Evolutionary conservation across 352 stramenopile species (phyloP).

Genomic region (Albugo laibachii): DNA sequence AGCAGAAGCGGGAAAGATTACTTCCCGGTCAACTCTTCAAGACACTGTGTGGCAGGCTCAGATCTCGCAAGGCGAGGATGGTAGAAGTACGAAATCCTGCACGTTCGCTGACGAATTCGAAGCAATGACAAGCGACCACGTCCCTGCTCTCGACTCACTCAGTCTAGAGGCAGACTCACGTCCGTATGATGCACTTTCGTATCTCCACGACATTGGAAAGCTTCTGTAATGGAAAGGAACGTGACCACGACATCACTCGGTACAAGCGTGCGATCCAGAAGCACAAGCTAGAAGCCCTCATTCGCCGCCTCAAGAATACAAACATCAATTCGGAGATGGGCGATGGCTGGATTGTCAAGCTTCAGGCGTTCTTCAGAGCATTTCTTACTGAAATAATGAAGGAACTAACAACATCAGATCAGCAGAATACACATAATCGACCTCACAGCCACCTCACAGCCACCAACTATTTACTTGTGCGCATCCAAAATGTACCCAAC

Average conservation of each 20-base stretch:
- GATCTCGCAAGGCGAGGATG: conserved; percentile 11
- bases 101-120: conserved; percentile 36
- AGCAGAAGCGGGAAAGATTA: conserved; percentile 6
- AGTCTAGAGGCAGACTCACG: conserved; percentile 31
- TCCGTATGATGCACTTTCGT: conserved; percentile 33
- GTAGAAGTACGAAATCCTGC: conserved; percentile 5
- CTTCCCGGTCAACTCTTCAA: conserved; percentile 19
- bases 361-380: conserved; percentile 18
- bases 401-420: conserved; percentile 12
- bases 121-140: conserved; percentile 65
- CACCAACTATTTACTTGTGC: conserved; percentile 29
- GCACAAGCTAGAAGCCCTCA: conserved; percentile 43
- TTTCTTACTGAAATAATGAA: conserved; percentile 23
- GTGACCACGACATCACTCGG: conserved; percentile 60
- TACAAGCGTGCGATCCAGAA: conserved; percentile 40
- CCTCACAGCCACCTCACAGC: too few species aligned
- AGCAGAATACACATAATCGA: conserved; percentile 21
- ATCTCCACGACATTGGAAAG: conserved; percentile 40
- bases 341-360: conserved; percentile 20
- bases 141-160: conserved; percentile 54
- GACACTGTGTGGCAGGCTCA: conserved; percentile 34
- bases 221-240: conserved; percentile 78
- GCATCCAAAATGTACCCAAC: conserved; percentile 38
- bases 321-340: background rate
- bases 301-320: conserved; percentile 27